Conservation (phyloP, 1,139 yeast genomes). For the Debaryomyces singareniensis region DNA sequence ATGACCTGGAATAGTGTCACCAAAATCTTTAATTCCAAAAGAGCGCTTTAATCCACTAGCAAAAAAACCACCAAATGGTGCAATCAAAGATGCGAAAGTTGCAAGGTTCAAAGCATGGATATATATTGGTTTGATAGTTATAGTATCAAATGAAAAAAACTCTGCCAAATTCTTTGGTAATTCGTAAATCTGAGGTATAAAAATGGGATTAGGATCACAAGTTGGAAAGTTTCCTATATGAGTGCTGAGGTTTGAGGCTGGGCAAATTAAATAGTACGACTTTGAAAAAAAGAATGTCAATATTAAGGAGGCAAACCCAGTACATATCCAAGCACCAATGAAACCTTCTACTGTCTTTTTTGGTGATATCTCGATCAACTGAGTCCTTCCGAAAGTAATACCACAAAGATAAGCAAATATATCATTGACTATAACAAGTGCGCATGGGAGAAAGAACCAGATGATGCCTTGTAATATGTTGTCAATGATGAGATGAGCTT, state of each 20-base stretch:
- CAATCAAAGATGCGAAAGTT: conserved; percentile 92
- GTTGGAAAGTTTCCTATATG: conserved; percentile 40
- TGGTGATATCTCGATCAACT: conserved; percentile 88
- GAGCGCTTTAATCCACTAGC: conserved; percentile 97
- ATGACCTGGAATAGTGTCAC: conserved; percentile 60
- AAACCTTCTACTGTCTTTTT: conserved; percentile 98
- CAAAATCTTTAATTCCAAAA: conserved; percentile 62
- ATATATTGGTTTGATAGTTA: conserved; percentile 78
- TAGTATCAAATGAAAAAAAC: conserved; percentile 30
- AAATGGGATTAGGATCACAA: conserved; percentile 86
- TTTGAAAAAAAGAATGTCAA: conserved; percentile 60
- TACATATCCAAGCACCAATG: conserved; percentile 95
- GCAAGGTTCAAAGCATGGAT: conserved; percentile 83
- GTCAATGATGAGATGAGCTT: conserved; percentile 87
- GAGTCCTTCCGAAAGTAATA: conserved; percentile 91
- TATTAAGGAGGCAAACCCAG: conserved; percentile 66
- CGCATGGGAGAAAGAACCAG: conserved; percentile 92
- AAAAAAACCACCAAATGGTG: conserved; percentile 98
- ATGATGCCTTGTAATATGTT: conserved; percentile 86
- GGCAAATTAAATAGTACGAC: conserved; percentile 79
- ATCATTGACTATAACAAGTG: conserved; percentile 89
- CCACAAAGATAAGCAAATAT: conserved; percentile 97
- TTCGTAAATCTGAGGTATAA: conserved; percentile 69
- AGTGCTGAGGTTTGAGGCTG: conserved; percentile 63
- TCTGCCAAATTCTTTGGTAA: conserved; percentile 65